Base-by-base conservation (phyloP, 345 rosid species). In the Conringia planisiliqua region DNA sequence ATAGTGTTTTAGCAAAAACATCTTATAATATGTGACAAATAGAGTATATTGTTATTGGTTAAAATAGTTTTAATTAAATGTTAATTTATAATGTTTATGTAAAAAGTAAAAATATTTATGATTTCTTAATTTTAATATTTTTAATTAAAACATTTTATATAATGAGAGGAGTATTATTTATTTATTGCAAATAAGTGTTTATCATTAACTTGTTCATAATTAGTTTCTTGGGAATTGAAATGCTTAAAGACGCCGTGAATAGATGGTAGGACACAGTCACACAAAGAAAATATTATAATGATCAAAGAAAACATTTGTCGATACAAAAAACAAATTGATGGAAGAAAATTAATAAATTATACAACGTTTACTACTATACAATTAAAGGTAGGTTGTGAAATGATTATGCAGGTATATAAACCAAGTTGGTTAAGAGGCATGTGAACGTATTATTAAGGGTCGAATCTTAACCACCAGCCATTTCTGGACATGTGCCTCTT, bases 371-470 rank as follows among this genome's bases (percentile, higher is more conserved):
- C 30, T 51, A 22, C n/a, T 24, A 38, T 36, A 13, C 5, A 56
- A 51, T 67, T 51, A 67, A 52, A 58, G 36, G 56, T 58, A 4
- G 46, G 57, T 44, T 44, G 35, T 30, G 65, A 70, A 43, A 70
- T 70, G 56, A 70, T 57, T 70, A 57, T 7, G 44, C 20, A 44
- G 56, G 20, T 57, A 12, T 20, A 70, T 70, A 43, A 69, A 56
- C 42, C 66, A 70, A 43, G 66, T 57, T 70, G 24, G 43, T 58
- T 57, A 70, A 30, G 66, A 33, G 35, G 26, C 74, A 70, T 70
- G 74, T 70, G 74, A 44, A 20, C 0, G 43, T 58, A 70, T 70
- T 70, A 70, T 70, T 70, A 32, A 43, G 57, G 11, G 65, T 43
- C 46, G 57, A 57, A 57, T 70, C 66, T 70, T 44, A 58, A 58